Evolutionary conservation across 169 alveolate genomes (phyloP).

Genomic region (Cyclospora cayetanensis): DNA sequence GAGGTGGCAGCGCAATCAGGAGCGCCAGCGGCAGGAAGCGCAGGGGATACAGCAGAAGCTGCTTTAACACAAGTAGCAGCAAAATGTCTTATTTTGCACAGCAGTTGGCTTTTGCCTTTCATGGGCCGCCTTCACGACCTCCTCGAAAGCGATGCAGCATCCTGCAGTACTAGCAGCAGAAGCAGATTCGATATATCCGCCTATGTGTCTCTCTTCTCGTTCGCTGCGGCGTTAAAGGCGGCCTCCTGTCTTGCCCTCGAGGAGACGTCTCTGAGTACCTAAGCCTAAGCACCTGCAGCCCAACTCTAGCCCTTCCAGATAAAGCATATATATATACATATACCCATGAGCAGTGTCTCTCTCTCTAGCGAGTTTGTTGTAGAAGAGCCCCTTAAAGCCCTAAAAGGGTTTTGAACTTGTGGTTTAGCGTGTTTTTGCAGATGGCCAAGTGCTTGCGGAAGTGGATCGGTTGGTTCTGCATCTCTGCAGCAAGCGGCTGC

Average conservation of each 20-base stretch:
- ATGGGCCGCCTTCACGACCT: not conserved
- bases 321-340: too few species aligned
- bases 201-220: not conserved
- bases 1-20: not conserved
- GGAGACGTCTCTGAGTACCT: not conserved
- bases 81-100: not conserved
- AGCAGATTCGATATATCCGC: not conserved
- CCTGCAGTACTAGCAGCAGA: slow-evolving; percentile 17
- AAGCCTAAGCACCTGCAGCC: not conserved
- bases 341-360: too few species aligned
- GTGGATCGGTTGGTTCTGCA: not conserved
- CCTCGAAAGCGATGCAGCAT: not conserved
- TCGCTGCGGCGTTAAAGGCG: not conserved
- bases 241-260: not conserved
- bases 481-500: too few species aligned
- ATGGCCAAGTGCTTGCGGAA: not conserved
- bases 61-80: too few species aligned
- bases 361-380: too few species aligned
- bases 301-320: too few species aligned
- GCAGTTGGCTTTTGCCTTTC: not conserved
- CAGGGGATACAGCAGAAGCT: too few species aligned
- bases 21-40: not conserved
- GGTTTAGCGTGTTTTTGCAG: not conserved
- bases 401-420: not conserved
- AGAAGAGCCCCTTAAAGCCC: too few species aligned